phyloP scores from a whole-genome alignment of 345 rosid species.

The Firmiana major region DNA sequence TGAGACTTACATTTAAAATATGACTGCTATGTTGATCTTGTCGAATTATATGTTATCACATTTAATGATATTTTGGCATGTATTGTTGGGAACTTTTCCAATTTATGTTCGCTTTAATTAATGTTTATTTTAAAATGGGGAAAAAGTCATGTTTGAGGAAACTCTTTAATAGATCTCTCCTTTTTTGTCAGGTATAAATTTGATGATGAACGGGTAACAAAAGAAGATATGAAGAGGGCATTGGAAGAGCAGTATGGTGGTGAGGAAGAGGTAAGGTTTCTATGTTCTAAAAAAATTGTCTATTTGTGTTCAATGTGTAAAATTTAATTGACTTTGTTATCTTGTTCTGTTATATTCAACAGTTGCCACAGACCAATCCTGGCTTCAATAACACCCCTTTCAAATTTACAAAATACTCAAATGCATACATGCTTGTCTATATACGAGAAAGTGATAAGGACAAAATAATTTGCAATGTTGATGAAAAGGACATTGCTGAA shows the following conservation, averaged over 20 bases:
- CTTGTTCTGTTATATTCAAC: constrained; percentile 19
- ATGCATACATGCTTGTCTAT: constrained; percentile 97
- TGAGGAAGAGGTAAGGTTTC: constrained; percentile 79
- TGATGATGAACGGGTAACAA: constrained; percentile 97
- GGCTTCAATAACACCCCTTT: constrained; percentile 90
- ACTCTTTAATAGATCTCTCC: neutral
- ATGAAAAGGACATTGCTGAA: constrained; percentile 96
- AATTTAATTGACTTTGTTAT: constrained; percentile 14
- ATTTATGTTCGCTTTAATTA: neutral
- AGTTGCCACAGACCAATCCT: constrained; percentile 91
- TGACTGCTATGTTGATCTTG: neutral
- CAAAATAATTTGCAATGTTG: constrained; percentile 87
- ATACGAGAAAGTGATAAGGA: constrained; percentile 93
- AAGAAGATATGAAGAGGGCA: constrained; percentile 86
- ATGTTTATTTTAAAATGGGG: neutral
- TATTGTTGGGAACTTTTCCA: neutral
- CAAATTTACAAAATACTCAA: constrained; percentile 91
- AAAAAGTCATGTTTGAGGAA: neutral
- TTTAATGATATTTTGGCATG: neutral
- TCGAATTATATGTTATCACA: neutral
- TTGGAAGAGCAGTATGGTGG: constrained; percentile 98
- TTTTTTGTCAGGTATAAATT: constrained; percentile 66
- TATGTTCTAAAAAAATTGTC: neutral
- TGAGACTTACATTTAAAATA: neutral
- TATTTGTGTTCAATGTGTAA: constrained; percentile 1